Conservation (phyloP, 78 protist species). For the Speleostelium caveatum region DNA sequence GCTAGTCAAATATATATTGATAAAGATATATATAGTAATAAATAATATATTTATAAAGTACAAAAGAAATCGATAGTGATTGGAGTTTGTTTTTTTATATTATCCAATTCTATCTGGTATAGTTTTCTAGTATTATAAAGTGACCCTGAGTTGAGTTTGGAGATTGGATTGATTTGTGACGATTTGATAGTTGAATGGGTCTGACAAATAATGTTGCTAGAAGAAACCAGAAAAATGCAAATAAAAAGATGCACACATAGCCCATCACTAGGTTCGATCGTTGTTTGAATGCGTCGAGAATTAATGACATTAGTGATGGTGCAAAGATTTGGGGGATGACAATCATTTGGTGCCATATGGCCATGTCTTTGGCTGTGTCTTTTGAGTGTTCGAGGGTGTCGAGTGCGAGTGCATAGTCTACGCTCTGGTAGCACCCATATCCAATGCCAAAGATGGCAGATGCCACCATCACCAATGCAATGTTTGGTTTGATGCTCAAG, state of each 20-base stretch:
- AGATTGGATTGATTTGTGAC: too few species aligned
- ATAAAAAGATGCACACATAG: constrained; percentile 4
- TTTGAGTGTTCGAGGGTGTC: constrained; percentile 50
- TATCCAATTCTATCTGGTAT: not conserved
- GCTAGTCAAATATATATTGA: not conserved
- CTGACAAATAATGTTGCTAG: constrained; percentile 20
- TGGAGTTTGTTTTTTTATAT: not conserved
- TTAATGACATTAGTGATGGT: constrained; percentile 49
- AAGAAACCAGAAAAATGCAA: constrained; percentile 31
- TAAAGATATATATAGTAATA: too few species aligned
- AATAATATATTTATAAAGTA: too few species aligned
- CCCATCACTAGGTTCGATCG: not conserved
- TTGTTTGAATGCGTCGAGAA: not conserved
- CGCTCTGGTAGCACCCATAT: constrained; percentile 75
- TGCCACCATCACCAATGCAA: not conserved
- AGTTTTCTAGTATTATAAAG: not conserved
- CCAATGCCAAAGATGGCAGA: constrained; percentile 70
- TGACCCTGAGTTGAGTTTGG: constrained; percentile 46
- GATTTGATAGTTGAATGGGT: constrained; percentile 38
- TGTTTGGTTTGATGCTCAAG: constrained; percentile 6
- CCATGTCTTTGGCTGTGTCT: constrained; percentile 76
- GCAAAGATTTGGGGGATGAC: constrained; percentile 76
- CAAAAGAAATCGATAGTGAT: not conserved
- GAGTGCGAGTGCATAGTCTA: constrained; percentile 74
- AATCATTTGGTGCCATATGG: constrained; percentile 76